A percentile compares a stretch with the other conserved stretches of the same genome.
Conservation (phyloP, 495 filamentous ascomycete species). For the Lepidopterella palustris region DNA sequence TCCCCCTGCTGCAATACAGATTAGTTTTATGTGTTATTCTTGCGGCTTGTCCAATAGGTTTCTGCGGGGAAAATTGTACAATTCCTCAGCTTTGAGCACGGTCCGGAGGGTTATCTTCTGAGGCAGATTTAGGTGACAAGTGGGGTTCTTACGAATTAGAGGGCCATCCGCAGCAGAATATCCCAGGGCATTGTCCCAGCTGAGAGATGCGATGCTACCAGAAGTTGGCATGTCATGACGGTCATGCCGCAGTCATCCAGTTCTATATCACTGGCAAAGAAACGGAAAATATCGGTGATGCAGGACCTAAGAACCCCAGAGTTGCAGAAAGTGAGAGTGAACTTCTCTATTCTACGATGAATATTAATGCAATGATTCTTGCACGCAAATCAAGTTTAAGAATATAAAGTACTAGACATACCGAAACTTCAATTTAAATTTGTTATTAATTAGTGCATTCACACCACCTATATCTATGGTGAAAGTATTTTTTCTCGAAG, state of each 20-base stretch:
- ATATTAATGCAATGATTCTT: background rate
- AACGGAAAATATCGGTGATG: background rate
- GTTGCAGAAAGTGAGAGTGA: constrained; percentile 1
- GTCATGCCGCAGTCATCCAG: background rate
- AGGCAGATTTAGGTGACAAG: background rate
- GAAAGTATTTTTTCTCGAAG: background rate
- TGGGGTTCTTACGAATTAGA: background rate
- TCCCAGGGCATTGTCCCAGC: background rate
- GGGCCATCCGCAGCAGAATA: background rate
- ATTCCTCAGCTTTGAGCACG: background rate
- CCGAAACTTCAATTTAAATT: background rate
- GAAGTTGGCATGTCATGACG: background rate
- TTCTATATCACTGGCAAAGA: background rate
- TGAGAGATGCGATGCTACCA: background rate
- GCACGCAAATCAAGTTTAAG: too few relatives aligned
- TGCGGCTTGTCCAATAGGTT: background rate
- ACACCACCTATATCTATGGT: background rate
- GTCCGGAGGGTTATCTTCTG: too few relatives aligned
- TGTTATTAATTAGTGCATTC: background rate
- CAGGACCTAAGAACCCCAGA: background rate
- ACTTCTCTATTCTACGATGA: background rate
- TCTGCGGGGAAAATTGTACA: background rate
- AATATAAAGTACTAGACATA: background rate
- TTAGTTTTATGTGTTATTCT: background rate
- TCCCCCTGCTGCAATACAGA: background rate